Evolutionary conservation across 2,329 filamentous ascomycete genomes (phyloP).

Genomic region (Curvularia sp.): DNA sequence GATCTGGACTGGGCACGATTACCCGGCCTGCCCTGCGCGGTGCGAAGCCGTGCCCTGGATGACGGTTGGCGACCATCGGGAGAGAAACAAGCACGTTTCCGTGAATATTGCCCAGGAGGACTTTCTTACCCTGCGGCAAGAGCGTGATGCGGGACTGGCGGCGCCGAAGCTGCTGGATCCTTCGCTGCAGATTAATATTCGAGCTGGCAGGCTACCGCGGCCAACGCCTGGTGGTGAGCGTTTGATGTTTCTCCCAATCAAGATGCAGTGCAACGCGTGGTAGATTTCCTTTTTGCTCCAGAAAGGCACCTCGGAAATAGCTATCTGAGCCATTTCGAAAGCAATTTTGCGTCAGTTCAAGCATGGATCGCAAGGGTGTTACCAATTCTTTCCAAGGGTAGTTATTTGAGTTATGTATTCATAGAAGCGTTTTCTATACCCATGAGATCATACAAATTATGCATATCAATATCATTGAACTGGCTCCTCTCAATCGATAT

Average conservation of each 20-base stretch:
- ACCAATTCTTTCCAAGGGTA: not conserved
- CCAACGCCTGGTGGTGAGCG: slow-evolving; percentile 10
- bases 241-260: slow-evolving; percentile 17
- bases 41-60: slow-evolving; percentile 38
- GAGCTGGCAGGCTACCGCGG: slow-evolving; percentile 47
- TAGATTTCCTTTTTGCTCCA: not conserved
- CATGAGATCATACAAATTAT: slow-evolving; percentile 21
- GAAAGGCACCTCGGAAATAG: not conserved
- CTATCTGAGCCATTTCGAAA: not conserved
- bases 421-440: slow-evolving; percentile 16
- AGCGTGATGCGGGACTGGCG: slow-evolving; percentile 41
- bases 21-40: slow-evolving; percentile 33
- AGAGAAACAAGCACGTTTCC: slow-evolving; percentile 48
- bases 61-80: slow-evolving; percentile 48
- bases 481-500: slow-evolving; percentile 5
- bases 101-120: slow-evolving; percentile 35
- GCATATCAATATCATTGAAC: slow-evolving; percentile 17
- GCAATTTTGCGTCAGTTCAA: no score
- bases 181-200: slow-evolving; percentile 52
- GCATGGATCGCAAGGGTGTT: not conserved
- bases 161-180: slow-evolving; percentile 49
- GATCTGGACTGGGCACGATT: slow-evolving; percentile 50
- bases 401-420: not conserved
- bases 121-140: slow-evolving; percentile 44
- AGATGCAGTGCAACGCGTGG: slow-evolving; percentile 4